phyloP scores from a whole-genome alignment of 2,329 filamentous ascomycete genomes.

The Colletotrichum musicola region DNA sequence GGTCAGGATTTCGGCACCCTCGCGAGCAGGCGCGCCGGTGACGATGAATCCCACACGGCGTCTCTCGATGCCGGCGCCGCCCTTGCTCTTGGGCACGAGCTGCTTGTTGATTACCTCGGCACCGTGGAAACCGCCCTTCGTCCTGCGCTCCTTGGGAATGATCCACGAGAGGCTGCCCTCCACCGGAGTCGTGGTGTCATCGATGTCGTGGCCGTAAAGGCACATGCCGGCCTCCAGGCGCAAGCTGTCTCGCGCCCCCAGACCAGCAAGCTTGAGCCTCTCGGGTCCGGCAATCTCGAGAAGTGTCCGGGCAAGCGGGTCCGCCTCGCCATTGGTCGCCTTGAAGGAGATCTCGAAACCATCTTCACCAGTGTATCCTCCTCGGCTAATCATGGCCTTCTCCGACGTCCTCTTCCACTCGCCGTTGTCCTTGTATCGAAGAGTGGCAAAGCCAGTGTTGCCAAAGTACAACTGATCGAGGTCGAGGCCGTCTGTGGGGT shows the following conservation, averaged over 20 bases:
- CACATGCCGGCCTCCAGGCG: slow-evolving; percentile 98
- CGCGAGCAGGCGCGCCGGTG: slow-evolving; percentile 88
- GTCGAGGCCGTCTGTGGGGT: slow-evolving; percentile 62
- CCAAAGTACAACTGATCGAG: slow-evolving; percentile 86
- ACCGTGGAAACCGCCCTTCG: slow-evolving; percentile 83
- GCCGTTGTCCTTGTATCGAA: slow-evolving; percentile 69
- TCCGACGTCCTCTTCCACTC: slow-evolving; percentile 60
- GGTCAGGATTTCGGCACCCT: slow-evolving; percentile 84
- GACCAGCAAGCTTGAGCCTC: slow-evolving; percentile 81
- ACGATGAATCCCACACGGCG: slow-evolving; percentile 86
- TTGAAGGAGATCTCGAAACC: slow-evolving; percentile 93
- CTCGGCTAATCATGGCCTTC: slow-evolving; percentile 78
- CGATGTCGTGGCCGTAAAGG: slow-evolving; percentile 98
- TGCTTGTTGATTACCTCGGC: slow-evolving; percentile 82
- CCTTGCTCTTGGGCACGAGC: slow-evolving; percentile 79
- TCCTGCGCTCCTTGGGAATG: slow-evolving; percentile 81
- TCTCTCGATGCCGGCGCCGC: slow-evolving; percentile 75
- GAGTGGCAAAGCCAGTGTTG: slow-evolving; percentile 73
- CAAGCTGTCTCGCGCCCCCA: slow-evolving; percentile 92
- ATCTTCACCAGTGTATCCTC: slow-evolving; percentile 97
- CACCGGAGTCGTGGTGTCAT: slow-evolving; percentile 76
- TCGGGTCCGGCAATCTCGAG: slow-evolving; percentile 70
- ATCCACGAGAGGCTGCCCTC: slow-evolving; percentile 78
- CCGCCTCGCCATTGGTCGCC: slow-evolving; percentile 51
- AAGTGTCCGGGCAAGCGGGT: slow-evolving; percentile 70